Base-by-base conservation (phyloP, 2,329 filamentous ascomycete genomes). In the Claviceps maximensis region DNA sequence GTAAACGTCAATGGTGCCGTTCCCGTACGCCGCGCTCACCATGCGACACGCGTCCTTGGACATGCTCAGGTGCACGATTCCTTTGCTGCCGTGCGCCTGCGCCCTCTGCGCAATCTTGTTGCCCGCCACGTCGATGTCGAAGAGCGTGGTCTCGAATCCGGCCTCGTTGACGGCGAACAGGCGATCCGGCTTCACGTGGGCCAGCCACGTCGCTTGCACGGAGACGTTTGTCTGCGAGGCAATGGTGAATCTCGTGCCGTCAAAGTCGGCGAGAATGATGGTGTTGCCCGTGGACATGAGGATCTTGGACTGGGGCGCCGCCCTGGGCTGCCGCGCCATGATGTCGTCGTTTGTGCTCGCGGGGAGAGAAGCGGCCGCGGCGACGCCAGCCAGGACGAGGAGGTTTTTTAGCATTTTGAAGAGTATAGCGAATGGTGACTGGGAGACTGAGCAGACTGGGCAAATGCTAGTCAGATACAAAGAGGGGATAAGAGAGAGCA, bases 131-230 rank as follows among this genome's bases (percentile, higher is more conserved):
- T 73, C 65, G 33, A 74, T 57, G 19, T 60, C 64, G 59, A 73
- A 74, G 17, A 70, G 59, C 54, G 68, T 67, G n/a, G 71, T 62
- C 46, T 62, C 58, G 49, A 63, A 61, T 57, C 66, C 64, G 57
- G 69, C 70, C 67, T 79, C 76, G 56, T 78, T 68, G 21, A 74
- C 71, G 46, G 71, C 71, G 54, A 75, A 77, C 45, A 78, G 54
- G 21, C 54, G 51, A 58, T 69, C 65, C 27, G 69, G 68, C 19
- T 63, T 55, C 49, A 66, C 67, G 60, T 69, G 70, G 41, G 67
- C 62, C 62, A 78, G 62, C 75, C 75, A 78, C 31, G 74, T 78
- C 23, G 74, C 69, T 36, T 64, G 62, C 40, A 70, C 71, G 49
- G 61, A 58, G 21, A 71, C 65, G 47, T 56, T 51, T 33, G 61